phyloP scores from a whole-genome alignment of 225 moss, liverwort and hornwort genomes.

The Anthoceros angustus region DNA sequence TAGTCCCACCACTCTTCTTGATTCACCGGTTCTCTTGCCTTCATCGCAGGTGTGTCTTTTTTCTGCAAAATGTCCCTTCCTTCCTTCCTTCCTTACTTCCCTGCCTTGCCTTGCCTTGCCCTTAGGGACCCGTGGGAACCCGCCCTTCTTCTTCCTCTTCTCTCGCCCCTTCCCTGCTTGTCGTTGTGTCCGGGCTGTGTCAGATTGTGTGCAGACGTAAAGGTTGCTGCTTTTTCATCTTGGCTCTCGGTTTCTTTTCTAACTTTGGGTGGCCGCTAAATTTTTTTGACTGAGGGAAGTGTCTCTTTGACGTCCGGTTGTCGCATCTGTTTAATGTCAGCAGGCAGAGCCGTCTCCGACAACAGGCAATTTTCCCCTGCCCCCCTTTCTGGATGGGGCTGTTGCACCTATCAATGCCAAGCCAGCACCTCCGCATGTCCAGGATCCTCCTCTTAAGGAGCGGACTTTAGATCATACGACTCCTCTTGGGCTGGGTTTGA shows the following conservation, averaged over 20 bases:
- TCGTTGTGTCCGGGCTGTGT: too few relatives aligned
- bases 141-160: background rate
- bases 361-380: slow-evolving; percentile 50
- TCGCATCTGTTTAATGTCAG: slow-evolving; percentile 6
- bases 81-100: too few relatives aligned
- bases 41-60: slow-evolving; percentile 40
- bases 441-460: slow-evolving; percentile 22
- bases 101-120: background rate
- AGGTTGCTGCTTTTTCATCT: too few relatives aligned
- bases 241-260: background rate
- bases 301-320: background rate
- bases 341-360: slow-evolving; percentile 87
- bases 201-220: too few relatives aligned
- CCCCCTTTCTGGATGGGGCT: slow-evolving; percentile 30
- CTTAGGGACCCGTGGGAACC: too few relatives aligned
- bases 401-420: slow-evolving; percentile 9
- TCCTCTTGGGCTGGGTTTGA: background rate
- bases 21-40: slow-evolving; percentile 63
- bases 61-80: background rate
- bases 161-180: background rate
- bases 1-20: slow-evolving; percentile 68
- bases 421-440: slow-evolving; percentile 6
- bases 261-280: background rate
- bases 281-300: background rate
- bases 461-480: slow-evolving; percentile 30